Percentiles rank a stretch among this genome's conserved stretches.
Evolutionary conservation across 768 basidiomycete genomes (phyloP).

Genomic region (Strobilomyces echinocephalus): DNA sequence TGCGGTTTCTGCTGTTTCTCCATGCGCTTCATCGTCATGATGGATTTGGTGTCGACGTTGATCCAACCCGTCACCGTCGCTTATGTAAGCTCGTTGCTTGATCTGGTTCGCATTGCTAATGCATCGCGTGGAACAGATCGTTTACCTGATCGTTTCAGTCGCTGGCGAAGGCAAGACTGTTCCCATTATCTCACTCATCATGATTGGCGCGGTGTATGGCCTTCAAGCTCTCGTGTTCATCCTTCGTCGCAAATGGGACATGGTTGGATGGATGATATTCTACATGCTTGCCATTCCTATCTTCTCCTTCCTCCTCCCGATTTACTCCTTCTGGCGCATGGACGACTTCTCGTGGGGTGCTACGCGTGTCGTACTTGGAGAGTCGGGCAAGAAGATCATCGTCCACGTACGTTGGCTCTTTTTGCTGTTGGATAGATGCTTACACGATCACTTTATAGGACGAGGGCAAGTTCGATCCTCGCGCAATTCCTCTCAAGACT

Average conservation of each 20-base stretch:
- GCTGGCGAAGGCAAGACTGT: conserved; percentile 61
- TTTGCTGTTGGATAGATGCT: conserved; percentile 5
- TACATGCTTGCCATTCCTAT: conserved; percentile 93
- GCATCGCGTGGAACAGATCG: conserved; percentile 48
- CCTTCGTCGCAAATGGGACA: conserved; percentile 93
- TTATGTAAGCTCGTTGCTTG: conserved; percentile 58
- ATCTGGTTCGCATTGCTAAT: conserved; percentile 4
- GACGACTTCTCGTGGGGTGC: conserved; percentile 97
- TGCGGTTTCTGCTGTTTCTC: conserved; percentile 99
- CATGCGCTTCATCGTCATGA: conserved; percentile 97
- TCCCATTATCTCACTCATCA: conserved; percentile 78
- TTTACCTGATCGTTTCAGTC: conserved; percentile 81
- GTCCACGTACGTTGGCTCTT: conserved; percentile 65
- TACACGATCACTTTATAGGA: conserved; percentile 48
- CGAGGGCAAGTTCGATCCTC: conserved; percentile 95
- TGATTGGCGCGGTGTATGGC: conserved; percentile 94
- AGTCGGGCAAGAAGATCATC: conserved; percentile 92
- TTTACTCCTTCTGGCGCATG: conserved; percentile 98
- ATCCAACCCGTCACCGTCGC: conserved; percentile 83
- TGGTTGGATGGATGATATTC: conserved; percentile 97
- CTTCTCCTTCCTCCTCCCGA: conserved; percentile 88
- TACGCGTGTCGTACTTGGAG: conserved; percentile 89
- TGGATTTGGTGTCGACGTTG: conserved; percentile 86
- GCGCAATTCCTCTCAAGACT: conserved; percentile 88
- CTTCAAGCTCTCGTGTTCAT: conserved; percentile 90